A percentile compares a stretch with the other conserved stretches of the same genome.
These are phyloP conservation scores for Malassezia caprae DNA, from an alignment of 1,284 basidiomycete species.

Conservation along the genomic window DNA sequence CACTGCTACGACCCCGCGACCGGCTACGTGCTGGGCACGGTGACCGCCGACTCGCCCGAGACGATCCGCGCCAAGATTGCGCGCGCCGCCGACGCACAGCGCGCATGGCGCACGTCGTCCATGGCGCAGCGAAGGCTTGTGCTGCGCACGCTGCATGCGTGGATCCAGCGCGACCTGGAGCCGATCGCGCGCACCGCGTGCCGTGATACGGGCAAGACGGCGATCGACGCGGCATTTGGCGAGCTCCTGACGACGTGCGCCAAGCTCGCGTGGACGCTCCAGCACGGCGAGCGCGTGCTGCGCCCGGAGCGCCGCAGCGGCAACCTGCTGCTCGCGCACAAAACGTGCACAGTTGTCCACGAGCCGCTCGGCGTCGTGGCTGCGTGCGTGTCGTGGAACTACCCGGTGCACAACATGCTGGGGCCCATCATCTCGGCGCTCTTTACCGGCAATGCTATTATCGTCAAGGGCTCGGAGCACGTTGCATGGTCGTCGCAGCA, in stretches of 20 bases:
- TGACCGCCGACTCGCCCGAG: conserved; percentile 59
- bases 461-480: conserved; percentile 64
- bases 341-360: conserved; percentile 65
- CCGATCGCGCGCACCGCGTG: conserved; percentile 76
- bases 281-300: conserved; percentile 28
- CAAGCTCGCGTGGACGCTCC: conserved; percentile 41
- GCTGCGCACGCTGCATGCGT: conserved; percentile 72
- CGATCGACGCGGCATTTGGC: conserved; percentile 53
- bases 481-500: conserved; percentile 37
- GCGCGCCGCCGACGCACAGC: conserved; percentile 61
- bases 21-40: conserved; percentile 63
- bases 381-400: conserved; percentile 77
- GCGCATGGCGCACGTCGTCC: conserved; percentile 60
- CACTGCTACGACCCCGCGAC: conserved; percentile 86
- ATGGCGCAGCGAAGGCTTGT: conserved; percentile 70
- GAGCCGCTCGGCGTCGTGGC: conserved; percentile 88
- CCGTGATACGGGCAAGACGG: conserved; percentile 87
- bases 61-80: conserved; percentile 65
- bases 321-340: conserved; percentile 74
- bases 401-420: conserved; percentile 72
- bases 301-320: conserved; percentile 46
- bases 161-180: conserved; percentile 80
- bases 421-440: conserved; percentile 81
- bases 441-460: conserved; percentile 78
- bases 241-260: conserved; percentile 38